Percentiles rank a stretch among this genome's conserved stretches.
phyloP scores from a whole-genome alignment of 1,139 yeast genomes.

The Arxiozyma telluris region DNA sequence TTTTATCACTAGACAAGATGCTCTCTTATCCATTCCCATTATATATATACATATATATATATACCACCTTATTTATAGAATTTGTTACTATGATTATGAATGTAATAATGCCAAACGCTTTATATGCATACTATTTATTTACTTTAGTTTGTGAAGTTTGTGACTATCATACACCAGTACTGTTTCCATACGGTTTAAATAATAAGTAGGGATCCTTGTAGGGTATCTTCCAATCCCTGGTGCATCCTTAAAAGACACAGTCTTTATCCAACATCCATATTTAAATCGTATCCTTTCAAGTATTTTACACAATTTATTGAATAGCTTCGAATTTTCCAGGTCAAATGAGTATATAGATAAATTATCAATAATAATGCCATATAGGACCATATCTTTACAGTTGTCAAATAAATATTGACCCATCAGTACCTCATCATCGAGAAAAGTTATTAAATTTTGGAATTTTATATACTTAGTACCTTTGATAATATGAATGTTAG shows the following conservation, averaged over 20 bases:
- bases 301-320: constrained; percentile 12
- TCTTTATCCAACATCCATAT: constrained; percentile 26
- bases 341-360: constrained; percentile 21
- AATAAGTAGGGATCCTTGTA: constrained; percentile 16
- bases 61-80: no score
- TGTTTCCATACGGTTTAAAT: constrained; percentile 22
- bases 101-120: no score
- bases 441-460: not conserved
- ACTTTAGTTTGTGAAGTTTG: not conserved
- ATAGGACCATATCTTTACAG: constrained; percentile 4
- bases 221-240: not conserved
- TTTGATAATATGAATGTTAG: not conserved
- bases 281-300: constrained; percentile 16
- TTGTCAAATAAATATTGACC: not conserved
- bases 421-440: not conserved
- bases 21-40: not conserved
- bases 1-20: constrained; percentile 14
- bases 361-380: constrained; percentile 27
- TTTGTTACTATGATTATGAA: no score
- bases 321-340: constrained; percentile 5
- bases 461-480: not conserved
- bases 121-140: not conserved
- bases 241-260: constrained; percentile 11
- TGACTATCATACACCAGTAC: constrained; percentile 20
- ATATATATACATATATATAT: not conserved